Percentiles rank a stretch among this genome's conserved stretches.
Conservation (phyloP, 345 rosid species). For the Crucihimalaya himalaica region DNA sequence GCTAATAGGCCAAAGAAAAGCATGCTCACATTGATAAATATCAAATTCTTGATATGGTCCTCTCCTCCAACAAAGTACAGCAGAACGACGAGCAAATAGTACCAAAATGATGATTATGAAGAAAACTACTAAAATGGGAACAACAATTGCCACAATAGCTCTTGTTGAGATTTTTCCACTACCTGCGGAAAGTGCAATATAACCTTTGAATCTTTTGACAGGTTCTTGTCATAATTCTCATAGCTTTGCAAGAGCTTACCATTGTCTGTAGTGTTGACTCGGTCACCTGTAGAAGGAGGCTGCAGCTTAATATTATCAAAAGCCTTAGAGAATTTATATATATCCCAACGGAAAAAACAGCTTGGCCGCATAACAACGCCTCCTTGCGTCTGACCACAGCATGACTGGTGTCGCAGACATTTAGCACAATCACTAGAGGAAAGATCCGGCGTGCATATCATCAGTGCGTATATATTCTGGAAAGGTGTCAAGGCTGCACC, state of each 20-base stretch:
- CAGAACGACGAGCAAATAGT: not conserved
- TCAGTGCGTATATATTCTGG: constrained; percentile 16
- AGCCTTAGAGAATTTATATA: too few relatives aligned
- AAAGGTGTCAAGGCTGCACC: not conserved
- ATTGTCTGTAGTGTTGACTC: not conserved
- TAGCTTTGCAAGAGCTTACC: not conserved
- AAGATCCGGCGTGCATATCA: constrained; percentile 45
- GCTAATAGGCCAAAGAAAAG: not conserved
- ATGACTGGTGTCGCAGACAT: constrained; percentile 20
- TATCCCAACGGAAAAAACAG: too few relatives aligned
- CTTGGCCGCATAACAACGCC: not conserved
- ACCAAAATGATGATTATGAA: not conserved
- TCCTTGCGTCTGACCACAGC: constrained; percentile 11
- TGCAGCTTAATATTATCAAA: not conserved
- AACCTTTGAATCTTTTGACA: not conserved
- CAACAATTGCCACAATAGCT: not conserved
- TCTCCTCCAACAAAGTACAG: not conserved
- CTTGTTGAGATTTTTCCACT: not conserved
- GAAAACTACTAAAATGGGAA: not conserved
- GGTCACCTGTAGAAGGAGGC: not conserved
- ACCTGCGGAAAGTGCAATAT: not conserved
- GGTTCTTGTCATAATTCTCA: not conserved
- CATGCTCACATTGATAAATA: not conserved
- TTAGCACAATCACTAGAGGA: constrained; percentile 28
- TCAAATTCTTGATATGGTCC: not conserved